phyloP scores from a whole-genome alignment of 768 basidiomycete genomes.

The Terana coerulea region DNA sequence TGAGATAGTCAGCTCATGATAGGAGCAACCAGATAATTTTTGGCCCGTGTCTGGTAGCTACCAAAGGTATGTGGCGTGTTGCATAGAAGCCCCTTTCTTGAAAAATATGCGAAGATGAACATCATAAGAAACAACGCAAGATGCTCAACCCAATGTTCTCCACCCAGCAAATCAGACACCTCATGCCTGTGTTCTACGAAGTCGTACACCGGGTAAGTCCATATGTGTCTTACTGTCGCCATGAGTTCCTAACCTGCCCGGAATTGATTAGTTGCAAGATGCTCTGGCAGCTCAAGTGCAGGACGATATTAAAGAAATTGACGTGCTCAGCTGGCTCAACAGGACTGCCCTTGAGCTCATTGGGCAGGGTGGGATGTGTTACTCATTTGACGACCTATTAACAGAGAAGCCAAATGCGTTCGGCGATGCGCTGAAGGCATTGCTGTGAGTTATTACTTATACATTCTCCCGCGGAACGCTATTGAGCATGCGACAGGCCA shows the following conservation, averaged over 20 bases:
- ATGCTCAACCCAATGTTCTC: slow-evolving; percentile 30
- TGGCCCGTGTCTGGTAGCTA: no score
- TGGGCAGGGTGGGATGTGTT: slow-evolving; percentile 19
- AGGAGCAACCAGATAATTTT: no score
- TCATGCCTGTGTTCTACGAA: slow-evolving; percentile 24
- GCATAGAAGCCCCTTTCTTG: no score
- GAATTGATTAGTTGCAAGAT: neutral
- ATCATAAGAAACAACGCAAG: slow-evolving; percentile 27
- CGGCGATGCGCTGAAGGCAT: slow-evolving; percentile 15
- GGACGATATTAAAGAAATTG: slow-evolving; percentile 4
- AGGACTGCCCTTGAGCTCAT: slow-evolving; percentile 19
- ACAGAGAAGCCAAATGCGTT: slow-evolving; percentile 9
- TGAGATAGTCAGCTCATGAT: no score
- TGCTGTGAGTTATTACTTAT: slow-evolving; percentile 6
- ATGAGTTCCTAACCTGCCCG: neutral
- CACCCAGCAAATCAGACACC: slow-evolving; percentile 23
- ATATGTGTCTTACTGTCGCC: neutral
- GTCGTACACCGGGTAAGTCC: slow-evolving; percentile 16
- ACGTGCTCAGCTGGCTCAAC: slow-evolving; percentile 16
- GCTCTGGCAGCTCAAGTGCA: neutral
- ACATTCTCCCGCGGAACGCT: neutral
- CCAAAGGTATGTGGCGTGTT: no score
- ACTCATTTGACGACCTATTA: slow-evolving; percentile 15
- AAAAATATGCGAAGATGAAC: no score
- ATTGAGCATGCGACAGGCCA: slow-evolving; percentile 5